Conservation (phyloP, 306 rosid species). For the Cyclanthera cordifolia region DNA sequence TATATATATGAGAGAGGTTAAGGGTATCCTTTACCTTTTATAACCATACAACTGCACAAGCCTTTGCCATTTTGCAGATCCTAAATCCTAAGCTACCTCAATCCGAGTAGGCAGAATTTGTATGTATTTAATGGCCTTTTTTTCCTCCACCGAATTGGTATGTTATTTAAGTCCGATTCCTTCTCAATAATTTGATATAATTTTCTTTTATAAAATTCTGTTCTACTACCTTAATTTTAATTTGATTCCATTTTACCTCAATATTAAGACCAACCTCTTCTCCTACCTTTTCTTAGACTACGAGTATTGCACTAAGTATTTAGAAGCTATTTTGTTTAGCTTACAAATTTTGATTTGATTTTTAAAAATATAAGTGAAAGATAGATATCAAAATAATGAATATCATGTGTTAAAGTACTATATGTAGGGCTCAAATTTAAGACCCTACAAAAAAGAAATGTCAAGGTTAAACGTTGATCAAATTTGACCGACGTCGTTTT, state of each 20-base stretch:
- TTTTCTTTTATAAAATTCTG: neutral
- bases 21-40: conserved; percentile 25
- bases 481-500: too few species aligned
- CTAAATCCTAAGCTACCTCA: conserved; percentile 27
- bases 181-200: neutral
- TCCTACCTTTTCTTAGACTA: too few species aligned
- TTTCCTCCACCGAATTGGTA: conserved; percentile 26
- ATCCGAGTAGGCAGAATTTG: conserved; percentile 27
- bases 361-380: too few species aligned
- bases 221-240: neutral
- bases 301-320: too few species aligned
- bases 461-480: too few species aligned
- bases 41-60: conserved; percentile 43
- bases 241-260: neutral
- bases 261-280: too few species aligned
- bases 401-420: too few species aligned
- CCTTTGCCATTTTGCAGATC: conserved; percentile 22
- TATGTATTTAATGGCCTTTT: conserved; percentile 27
- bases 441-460: too few species aligned
- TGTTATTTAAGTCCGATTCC: neutral
- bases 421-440: too few species aligned
- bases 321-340: too few species aligned
- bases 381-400: too few species aligned
- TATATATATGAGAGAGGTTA: neutral
- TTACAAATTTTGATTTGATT: too few species aligned